Conservation (phyloP, 2,329 filamentous ascomycete genomes). For the Clarireedia paspali region DNA sequence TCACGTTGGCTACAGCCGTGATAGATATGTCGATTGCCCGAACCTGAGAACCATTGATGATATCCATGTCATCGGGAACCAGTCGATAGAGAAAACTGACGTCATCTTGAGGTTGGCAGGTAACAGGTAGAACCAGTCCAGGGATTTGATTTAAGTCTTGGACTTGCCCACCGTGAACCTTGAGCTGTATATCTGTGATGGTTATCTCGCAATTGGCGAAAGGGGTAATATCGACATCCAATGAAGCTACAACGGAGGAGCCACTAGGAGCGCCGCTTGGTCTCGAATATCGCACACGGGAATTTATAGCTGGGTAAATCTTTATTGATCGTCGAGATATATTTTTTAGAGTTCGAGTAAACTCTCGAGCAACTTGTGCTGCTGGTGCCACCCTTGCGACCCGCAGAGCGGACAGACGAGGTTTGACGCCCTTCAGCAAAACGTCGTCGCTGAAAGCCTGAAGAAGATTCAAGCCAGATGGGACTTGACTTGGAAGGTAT, state of each 20-base stretch:
- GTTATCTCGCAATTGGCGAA: constrained; percentile 60
- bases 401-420: constrained; percentile 63
- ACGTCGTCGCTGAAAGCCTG: constrained; percentile 64
- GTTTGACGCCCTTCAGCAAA: constrained; percentile 48
- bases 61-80: constrained; percentile 34
- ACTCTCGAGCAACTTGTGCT: constrained; percentile 50
- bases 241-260: constrained; percentile 56
- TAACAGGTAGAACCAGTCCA: constrained; percentile 46
- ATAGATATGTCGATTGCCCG: constrained; percentile 52
- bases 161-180: constrained; percentile 49
- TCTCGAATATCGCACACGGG: constrained; percentile 63
- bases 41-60: constrained; percentile 37
- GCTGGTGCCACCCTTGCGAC: constrained; percentile 68
- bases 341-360: constrained; percentile 55
- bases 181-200: constrained; percentile 51
- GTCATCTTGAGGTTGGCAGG: constrained; percentile 65
- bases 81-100: constrained; percentile 68
- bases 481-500: constrained; percentile 61
- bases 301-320: constrained; percentile 63
- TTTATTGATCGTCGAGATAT: constrained; percentile 55
- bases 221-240: constrained; percentile 68
- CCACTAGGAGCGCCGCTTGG: constrained; percentile 48
- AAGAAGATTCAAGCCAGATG: constrained; percentile 68
- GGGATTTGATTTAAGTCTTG: constrained; percentile 46
- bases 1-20: constrained; percentile 49